These are phyloP conservation scores for Allium sativum DNA, from an alignment of 106 monocot species.

Conservation along the genomic window DNA sequence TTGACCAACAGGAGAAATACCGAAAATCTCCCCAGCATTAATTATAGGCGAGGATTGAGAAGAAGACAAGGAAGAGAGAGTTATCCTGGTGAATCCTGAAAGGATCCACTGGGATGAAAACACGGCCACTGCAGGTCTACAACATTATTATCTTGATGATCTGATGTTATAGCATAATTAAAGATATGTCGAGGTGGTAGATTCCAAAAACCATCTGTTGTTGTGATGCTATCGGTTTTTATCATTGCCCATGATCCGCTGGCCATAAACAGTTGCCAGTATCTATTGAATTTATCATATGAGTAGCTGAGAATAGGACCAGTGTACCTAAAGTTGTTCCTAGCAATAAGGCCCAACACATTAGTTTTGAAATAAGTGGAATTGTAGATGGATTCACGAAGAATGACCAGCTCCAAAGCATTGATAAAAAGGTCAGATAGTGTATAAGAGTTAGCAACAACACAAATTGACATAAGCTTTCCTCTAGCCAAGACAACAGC, in stretches of 20 bases:
- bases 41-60: constrained; percentile 39
- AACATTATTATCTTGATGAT: constrained; percentile 12
- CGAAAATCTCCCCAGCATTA: constrained; percentile 82
- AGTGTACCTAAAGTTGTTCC: constrained; percentile 49
- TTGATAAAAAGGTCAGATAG: constrained; percentile 64
- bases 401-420: constrained; percentile 42
- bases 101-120: constrained; percentile 66
- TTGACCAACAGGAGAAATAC: constrained; percentile 36
- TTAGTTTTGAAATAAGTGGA: constrained; percentile 43
- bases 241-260: constrained; percentile 10
- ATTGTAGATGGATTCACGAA: constrained; percentile 58
- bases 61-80: constrained; percentile 25
- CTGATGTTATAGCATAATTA: constrained; percentile 39
- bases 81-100: constrained; percentile 53
- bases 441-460: constrained; percentile 57
- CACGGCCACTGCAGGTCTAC: constrained; percentile 85
- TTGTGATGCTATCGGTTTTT: constrained; percentile 32
- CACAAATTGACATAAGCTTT: constrained; percentile 47
- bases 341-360: constrained; percentile 58
- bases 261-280: constrained; percentile 57
- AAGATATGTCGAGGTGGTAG: constrained; percentile 64
- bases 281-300: constrained; percentile 70
- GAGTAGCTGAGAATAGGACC: constrained; percentile 64
- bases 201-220: constrained; percentile 64
- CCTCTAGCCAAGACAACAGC: constrained; percentile 45